Evolutionary conservation across 2,329 filamentous ascomycete species (phyloP).

Genomic region (Diaporthe nobilis): DNA sequence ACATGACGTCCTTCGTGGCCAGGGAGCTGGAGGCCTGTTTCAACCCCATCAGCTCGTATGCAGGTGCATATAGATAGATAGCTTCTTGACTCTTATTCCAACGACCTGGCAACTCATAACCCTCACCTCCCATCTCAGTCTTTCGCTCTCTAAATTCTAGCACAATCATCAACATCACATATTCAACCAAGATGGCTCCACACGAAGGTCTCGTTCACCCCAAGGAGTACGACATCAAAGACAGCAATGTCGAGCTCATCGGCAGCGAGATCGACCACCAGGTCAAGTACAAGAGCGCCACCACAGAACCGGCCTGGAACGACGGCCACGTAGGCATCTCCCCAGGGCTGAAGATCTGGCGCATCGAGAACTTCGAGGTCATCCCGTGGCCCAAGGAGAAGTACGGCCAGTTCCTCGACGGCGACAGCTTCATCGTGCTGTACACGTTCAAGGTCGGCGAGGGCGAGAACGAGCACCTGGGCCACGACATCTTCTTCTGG

Average conservation of each 20-base stretch:
- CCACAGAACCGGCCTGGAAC: conserved; percentile 77
- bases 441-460: conserved; percentile 69
- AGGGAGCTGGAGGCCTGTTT: conserved; percentile 37
- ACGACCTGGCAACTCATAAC: neutral
- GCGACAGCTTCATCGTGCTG: conserved; percentile 78
- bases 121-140: neutral
- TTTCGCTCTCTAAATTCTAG: too few species aligned
- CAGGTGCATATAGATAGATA: conserved; percentile 28
- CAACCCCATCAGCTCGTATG: conserved; percentile 31
- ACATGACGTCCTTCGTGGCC: conserved; percentile 39
- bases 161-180: neutral
- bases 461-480: conserved; percentile 55
- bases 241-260: conserved; percentile 78
- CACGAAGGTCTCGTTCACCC: conserved; percentile 73
- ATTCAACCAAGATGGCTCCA: conserved; percentile 66
- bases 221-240: conserved; percentile 76
- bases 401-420: conserved; percentile 74
- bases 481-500: conserved; percentile 80
- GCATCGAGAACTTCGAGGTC: conserved; percentile 77
- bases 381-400: conserved; percentile 70
- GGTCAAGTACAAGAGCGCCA: conserved; percentile 77
- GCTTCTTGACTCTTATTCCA: neutral
- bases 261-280: conserved; percentile 75
- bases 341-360: conserved; percentile 73
- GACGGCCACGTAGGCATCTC: conserved; percentile 66